Evolutionary conservation across 2,329 filamentous ascomycete genomes (phyloP).

Genomic region (Cytospora piceae): DNA sequence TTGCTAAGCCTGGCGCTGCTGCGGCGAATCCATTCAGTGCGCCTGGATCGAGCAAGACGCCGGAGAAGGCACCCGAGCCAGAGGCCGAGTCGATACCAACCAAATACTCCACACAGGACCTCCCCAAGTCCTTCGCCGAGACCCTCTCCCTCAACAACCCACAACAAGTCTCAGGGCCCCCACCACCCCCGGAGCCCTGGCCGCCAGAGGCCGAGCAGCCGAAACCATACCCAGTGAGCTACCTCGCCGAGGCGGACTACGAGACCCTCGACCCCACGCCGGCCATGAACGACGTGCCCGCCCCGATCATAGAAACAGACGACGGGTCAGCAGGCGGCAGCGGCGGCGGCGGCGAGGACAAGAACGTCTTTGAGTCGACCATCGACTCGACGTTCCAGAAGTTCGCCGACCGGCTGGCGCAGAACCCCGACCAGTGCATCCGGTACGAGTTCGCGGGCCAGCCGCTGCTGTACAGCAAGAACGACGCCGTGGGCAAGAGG

Average conservation of each 20-base stretch:
- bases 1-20: slow-evolving; percentile 50
- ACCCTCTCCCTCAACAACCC: slow-evolving; percentile 73
- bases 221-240: slow-evolving; percentile 72
- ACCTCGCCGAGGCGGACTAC: slow-evolving; percentile 86
- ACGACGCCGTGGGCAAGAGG: slow-evolving; percentile 71
- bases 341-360: slow-evolving; percentile 61
- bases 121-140: slow-evolving; percentile 70
- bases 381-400: slow-evolving; percentile 79
- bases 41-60: slow-evolving; percentile 40
- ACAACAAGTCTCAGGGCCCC: slow-evolving; percentile 42
- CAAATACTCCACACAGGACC: slow-evolving; percentile 38
- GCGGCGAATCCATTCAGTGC: slow-evolving; percentile 48
- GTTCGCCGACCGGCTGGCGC: slow-evolving; percentile 75
- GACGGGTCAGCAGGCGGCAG: slow-evolving; percentile 40
- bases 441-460: slow-evolving; percentile 76
- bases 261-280: slow-evolving; percentile 75
- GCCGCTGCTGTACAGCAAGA: slow-evolving; percentile 80
- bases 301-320: slow-evolving; percentile 54
- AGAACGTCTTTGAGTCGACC: slow-evolving; percentile 71
- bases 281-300: slow-evolving; percentile 45
- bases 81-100: slow-evolving; percentile 23
- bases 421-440: slow-evolving; percentile 83
- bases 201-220: slow-evolving; percentile 69
- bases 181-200: slow-evolving; percentile 70
- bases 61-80: slow-evolving; percentile 32